These are phyloP conservation scores for Ceratobasidium sp. DNA, from an alignment of 1,284 basidiomycete species.

Conservation along the genomic window DNA sequence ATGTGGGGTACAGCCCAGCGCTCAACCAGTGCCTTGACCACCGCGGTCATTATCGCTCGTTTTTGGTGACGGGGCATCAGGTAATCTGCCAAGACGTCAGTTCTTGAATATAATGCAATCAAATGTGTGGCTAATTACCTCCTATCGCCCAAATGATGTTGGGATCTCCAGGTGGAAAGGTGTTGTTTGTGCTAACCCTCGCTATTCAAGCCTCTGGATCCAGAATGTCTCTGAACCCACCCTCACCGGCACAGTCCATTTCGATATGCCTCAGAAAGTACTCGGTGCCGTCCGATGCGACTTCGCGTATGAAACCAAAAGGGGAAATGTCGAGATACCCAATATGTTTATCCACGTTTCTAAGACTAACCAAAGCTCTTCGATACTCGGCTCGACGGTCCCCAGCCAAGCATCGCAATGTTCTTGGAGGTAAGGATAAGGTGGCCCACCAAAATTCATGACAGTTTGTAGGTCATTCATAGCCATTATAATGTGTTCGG, in stretches of 20 bases:
- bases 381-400: constrained; percentile 13
- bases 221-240: constrained; percentile 32
- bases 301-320: constrained; percentile 38
- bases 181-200: constrained; percentile 29
- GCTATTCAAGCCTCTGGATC: constrained; percentile 37
- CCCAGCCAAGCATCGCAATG: constrained; percentile 35
- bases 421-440: constrained; percentile 39
- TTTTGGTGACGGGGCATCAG: constrained; percentile 64
- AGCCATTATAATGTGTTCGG: constrained; percentile 22
- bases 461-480: constrained; percentile 39
- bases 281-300: constrained; percentile 37
- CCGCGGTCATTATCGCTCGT: constrained; percentile 70
- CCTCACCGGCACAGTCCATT: constrained; percentile 24
- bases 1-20: constrained; percentile 67
- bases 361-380: constrained; percentile 13
- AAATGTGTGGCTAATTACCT: constrained; percentile 22
- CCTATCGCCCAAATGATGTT: constrained; percentile 41
- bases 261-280: constrained; percentile 40
- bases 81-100: constrained; percentile 54
- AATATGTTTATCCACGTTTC: constrained; percentile 1
- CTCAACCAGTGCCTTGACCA: constrained; percentile 57
- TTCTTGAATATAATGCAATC: background rate
- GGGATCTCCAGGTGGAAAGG: constrained; percentile 31
- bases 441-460: constrained; percentile 35
- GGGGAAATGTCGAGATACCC: constrained; percentile 29